Conservation (phyloP, 208 protist genomes). For the Trypanosomatidae sp. region DNA sequence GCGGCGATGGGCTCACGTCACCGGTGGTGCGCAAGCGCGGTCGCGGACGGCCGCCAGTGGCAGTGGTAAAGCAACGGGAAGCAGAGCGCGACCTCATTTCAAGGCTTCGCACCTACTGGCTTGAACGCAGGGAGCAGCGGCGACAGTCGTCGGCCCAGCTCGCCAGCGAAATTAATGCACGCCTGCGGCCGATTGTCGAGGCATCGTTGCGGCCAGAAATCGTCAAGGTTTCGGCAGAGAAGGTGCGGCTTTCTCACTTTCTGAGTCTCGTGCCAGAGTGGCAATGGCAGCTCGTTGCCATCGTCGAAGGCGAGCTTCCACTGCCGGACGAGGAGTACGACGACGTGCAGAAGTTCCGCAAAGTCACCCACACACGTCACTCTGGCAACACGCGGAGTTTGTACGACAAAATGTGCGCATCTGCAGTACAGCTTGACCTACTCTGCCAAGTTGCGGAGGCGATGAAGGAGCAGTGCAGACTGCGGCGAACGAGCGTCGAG, state of each 20-base stretch:
- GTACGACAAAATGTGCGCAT: conserved; percentile 46
- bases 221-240: conserved; percentile 57
- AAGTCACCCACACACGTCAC: conserved; percentile 50
- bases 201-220: conserved; percentile 66
- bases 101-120: conserved; percentile 62
- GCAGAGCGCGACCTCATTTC: conserved; percentile 31
- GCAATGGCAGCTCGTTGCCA: conserved; percentile 57
- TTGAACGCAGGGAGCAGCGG: conserved; percentile 40
- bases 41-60: conserved; percentile 44
- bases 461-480: conserved; percentile 31
- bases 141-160: conserved; percentile 33
- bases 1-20: conserved; percentile 18
- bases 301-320: conserved; percentile 71
- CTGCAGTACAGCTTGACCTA: conserved; percentile 36
- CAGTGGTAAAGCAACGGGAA: conserved; percentile 34
- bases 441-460: conserved; percentile 33
- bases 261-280: conserved; percentile 79
- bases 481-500: conserved; percentile 39
- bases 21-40: conserved; percentile 36
- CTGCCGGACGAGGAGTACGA: conserved; percentile 81
- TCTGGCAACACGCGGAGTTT: conserved; percentile 55
- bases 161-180: conserved; percentile 46
- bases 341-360: conserved; percentile 72
- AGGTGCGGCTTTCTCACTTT: conserved; percentile 70
- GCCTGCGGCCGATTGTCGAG: conserved; percentile 41